Conservation (phyloP, 331 rosid genomes). For the Spiraea crenata region DNA sequence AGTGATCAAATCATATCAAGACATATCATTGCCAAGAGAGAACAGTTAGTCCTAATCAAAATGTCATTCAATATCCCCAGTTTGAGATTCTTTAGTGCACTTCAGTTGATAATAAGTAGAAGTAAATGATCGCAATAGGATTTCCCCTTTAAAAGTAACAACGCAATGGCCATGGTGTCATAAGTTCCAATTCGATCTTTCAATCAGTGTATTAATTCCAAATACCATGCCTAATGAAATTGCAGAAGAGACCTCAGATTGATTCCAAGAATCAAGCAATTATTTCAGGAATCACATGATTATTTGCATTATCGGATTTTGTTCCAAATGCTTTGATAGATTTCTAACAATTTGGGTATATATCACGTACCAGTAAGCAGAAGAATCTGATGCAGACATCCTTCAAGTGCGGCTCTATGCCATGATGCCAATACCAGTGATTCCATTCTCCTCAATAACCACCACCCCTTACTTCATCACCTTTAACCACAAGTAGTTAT, state of each 20-base stretch:
- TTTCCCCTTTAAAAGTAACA: too few relatives aligned
- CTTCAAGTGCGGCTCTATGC: conserved; percentile 3
- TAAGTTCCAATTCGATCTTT: too few relatives aligned
- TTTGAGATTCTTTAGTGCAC: too few relatives aligned
- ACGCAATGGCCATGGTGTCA: too few relatives aligned
- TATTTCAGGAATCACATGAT: conserved; percentile 5
- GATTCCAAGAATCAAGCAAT: not conserved
- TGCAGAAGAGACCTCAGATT: not conserved
- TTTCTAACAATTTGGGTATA: conserved; percentile 1
- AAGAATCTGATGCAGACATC: conserved; percentile 15
- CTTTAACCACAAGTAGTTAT: conserved; percentile 22
- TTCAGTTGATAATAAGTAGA: too few relatives aligned
- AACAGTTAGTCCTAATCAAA: too few relatives aligned
- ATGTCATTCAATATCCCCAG: too few relatives aligned
- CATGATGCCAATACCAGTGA: conserved; percentile 11
- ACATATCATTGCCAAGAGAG: too few relatives aligned
- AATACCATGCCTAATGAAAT: not conserved
- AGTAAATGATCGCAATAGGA: too few relatives aligned
- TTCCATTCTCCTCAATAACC: conserved; percentile 25
- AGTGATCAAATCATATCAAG: too few relatives aligned
- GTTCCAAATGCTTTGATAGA: not conserved
- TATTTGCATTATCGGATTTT: not conserved
- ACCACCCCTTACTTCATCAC: conserved; percentile 6
- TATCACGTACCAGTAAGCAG: conserved; percentile 1
- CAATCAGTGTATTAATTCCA: not conserved